Evolutionary conservation across 1,284 basidiomycete species (phyloP).

Genomic region (Trametes pubescens): DNA sequence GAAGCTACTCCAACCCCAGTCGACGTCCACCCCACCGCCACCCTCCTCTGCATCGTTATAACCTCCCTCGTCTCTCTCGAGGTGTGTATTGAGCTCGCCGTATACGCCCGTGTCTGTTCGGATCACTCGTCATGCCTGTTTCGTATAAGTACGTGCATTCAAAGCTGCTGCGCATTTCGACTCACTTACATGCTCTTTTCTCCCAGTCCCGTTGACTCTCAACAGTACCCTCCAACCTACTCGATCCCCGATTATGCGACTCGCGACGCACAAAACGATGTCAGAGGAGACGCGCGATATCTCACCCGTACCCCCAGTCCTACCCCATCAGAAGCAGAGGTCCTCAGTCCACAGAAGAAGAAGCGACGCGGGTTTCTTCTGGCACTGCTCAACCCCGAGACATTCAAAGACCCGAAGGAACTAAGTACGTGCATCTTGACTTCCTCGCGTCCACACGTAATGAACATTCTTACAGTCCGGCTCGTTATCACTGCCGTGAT

Average conservation of each 20-base stretch:
- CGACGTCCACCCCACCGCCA: background rate
- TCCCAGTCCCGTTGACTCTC: background rate
- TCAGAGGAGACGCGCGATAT: conserved; percentile 22
- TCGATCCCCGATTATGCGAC: background rate
- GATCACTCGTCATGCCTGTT: background rate
- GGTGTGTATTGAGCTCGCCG: background rate
- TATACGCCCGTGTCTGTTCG: background rate
- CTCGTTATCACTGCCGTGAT: conserved; percentile 31
- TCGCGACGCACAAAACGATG: background rate
- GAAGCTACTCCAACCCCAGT: conserved; percentile 2
- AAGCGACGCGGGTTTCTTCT: background rate
- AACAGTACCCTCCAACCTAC: conserved; percentile 7
- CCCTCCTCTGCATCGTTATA: conserved; percentile 1
- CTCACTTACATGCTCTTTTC: background rate
- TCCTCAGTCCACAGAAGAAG: conserved; percentile 21
- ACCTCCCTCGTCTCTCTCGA: background rate
- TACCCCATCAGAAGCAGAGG: conserved; percentile 43
- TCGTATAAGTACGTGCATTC: background rate
- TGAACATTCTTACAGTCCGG: conserved; percentile 9
- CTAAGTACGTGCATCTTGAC: conserved; percentile 54
- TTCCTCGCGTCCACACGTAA: conserved; percentile 32
- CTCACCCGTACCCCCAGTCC: conserved; percentile 50
- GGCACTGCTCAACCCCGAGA: conserved; percentile 33
- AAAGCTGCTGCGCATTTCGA: background rate
- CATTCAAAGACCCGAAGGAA: conserved; percentile 41